Base-by-base conservation (phyloP, 164 flowering plant genomes). In the Amborella trichopoda region DNA sequence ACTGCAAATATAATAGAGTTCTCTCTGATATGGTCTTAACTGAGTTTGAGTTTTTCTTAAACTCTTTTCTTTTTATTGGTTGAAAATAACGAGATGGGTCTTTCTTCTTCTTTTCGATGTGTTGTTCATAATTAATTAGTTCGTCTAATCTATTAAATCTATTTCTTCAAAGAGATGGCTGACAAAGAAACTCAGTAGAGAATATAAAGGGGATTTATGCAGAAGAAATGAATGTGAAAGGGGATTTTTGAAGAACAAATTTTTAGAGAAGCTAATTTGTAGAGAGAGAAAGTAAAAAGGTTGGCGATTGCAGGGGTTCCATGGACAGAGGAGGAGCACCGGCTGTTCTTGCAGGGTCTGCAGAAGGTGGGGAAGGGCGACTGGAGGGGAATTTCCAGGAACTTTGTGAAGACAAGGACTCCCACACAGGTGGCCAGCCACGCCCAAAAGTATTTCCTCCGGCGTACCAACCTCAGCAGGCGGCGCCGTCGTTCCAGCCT, bases 341-440 rank as follows among this genome's bases (percentile, higher is more conserved):
- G 59, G 63, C 61, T 80, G 5, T 89, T 89, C 58, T 40, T 89
- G 56, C 24, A 76, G 41, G 97, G 95, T 0, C 61, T 85, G 49
- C 75, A 81, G 67, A 76, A 66, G 44, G 95, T 82, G 0, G 97
- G 97, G 46, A 89, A 85, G 65, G 97, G 97, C 37, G 95, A 89
- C 47, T 89, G 97, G 97, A 77, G 94, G 68, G 90, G 88, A 16
- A 89, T 89, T 28, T 78, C 95, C 1, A 80, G 88, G 39, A 85
- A 85, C 69, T 89, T 72, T 32, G 97, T 89, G 21, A 89, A 77
- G 57, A 80, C 86, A 3, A 65, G 97, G 3, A 85, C 97, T 26
- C 94, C 95, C 6, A 82, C 97, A 3, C 97, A 85, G 60, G 97
- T 85, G 1, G 97, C 97, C 0, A 85, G 95, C 41, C 97, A 89